Evolutionary conservation across 2,329 filamentous ascomycete species (phyloP).

Genomic region (Apiospora malaysiana): DNA sequence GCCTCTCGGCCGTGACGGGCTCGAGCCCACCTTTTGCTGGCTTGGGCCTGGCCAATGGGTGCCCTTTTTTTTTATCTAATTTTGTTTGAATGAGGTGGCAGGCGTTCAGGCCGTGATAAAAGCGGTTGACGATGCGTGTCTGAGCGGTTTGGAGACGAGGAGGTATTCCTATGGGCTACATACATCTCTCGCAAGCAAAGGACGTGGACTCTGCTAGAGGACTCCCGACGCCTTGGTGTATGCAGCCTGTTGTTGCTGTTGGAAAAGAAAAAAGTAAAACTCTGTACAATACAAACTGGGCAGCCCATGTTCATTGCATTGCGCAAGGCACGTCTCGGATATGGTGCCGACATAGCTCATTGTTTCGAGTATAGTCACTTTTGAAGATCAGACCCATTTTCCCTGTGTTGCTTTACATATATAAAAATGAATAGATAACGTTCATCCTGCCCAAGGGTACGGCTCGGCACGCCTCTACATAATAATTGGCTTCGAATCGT

Average conservation of each 20-base stretch:
- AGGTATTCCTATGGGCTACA: slow-evolving; percentile 1
- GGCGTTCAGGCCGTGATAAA: slow-evolving; percentile 7
- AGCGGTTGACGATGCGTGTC: background rate
- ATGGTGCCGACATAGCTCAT: slow-evolving; percentile 1
- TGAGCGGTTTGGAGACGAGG: background rate
- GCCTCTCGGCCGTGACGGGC: slow-evolving; percentile 35
- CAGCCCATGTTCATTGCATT: slow-evolving; percentile 24
- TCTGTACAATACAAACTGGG: slow-evolving; percentile 22
- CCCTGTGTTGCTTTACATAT: slow-evolving; percentile 17
- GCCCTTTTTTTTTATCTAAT: slow-evolving; percentile 25
- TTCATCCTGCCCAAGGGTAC: slow-evolving; percentile 20
- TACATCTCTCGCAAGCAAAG: background rate
- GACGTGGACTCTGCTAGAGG: slow-evolving; percentile 7
- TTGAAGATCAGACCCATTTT: slow-evolving; percentile 18
- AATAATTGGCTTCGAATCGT: background rate
- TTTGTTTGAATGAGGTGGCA: slow-evolving; percentile 18
- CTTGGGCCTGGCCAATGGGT: slow-evolving; percentile 28
- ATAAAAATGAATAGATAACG: slow-evolving; percentile 25
- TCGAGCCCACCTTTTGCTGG: slow-evolving; percentile 43
- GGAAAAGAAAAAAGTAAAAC: slow-evolving; percentile 11
- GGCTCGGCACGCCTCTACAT: background rate
- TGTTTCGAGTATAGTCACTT: slow-evolving; percentile 7
- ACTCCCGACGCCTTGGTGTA: slow-evolving; percentile 1
- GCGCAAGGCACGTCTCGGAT: slow-evolving; percentile 18
- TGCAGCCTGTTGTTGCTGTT: background rate